phyloP scores from a whole-genome alignment of 768 basidiomycete genomes.

The Rhodotorula kratochvilovae region DNA sequence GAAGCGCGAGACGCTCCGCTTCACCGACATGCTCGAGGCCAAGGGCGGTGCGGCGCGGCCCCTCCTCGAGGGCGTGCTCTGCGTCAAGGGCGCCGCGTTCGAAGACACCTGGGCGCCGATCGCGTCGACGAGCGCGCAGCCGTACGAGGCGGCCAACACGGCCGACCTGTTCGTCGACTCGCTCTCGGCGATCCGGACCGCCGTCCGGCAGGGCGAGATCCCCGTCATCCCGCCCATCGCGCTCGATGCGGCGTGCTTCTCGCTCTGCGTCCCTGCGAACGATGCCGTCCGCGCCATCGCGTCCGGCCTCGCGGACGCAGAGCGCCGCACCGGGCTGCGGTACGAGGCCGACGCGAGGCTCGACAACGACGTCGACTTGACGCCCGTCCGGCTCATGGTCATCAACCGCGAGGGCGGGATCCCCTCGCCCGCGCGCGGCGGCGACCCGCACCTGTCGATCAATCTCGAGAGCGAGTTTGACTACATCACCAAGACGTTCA shows the following conservation, averaged over 20 bases:
- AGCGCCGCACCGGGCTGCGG: slow-evolving; percentile 27
- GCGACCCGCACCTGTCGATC: slow-evolving; percentile 90
- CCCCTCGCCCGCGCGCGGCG: slow-evolving; percentile 91
- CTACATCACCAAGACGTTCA: slow-evolving; percentile 80
- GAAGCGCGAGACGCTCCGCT: slow-evolving; percentile 75
- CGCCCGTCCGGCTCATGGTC: slow-evolving; percentile 91
- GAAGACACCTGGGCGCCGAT: slow-evolving; percentile 31
- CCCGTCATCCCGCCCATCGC: slow-evolving; percentile 92
- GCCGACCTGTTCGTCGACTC: slow-evolving; percentile 67
- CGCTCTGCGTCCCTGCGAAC: slow-evolving; percentile 77
- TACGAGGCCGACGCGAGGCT: slow-evolving; percentile 44
- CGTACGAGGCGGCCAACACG: slow-evolving; percentile 45
- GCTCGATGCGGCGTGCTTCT: slow-evolving; percentile 81
- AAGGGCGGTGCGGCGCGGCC: slow-evolving; percentile 85
- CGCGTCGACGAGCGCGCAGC: slow-evolving; percentile 53
- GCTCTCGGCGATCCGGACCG: slow-evolving; percentile 76
- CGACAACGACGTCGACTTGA: slow-evolving; percentile 61
- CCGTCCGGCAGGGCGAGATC: slow-evolving; percentile 88
- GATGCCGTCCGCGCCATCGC: slow-evolving; percentile 82
- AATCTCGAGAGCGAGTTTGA: slow-evolving; percentile 82
- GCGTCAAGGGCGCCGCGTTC: slow-evolving; percentile 48
- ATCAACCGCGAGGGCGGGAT: slow-evolving; percentile 95
- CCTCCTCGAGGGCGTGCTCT: slow-evolving; percentile 74
- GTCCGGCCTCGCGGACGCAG: slow-evolving; percentile 68
- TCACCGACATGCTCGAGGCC: slow-evolving; percentile 73